Evolutionary conservation across 2,329 filamentous ascomycete species (phyloP), one percentile per base, ranked within the genome.

Genomic region (Chaetomium sp.): DNA sequence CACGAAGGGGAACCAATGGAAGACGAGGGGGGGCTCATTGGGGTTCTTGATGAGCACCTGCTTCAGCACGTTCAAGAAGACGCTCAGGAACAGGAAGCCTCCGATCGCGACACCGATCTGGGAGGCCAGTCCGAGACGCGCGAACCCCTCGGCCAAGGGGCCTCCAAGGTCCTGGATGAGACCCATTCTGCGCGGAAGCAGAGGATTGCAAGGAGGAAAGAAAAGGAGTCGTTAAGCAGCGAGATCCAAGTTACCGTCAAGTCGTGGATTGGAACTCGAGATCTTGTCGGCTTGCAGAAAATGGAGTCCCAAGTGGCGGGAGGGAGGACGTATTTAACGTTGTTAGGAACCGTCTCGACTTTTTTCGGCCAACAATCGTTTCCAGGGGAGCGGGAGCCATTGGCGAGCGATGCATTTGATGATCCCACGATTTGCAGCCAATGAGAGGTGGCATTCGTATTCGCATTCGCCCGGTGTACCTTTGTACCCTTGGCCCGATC

Each of bases 41-140:
- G 90, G 86, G 72, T 93, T 94, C 80, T 87, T 91, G 81, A 92
- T 87, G 67, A 97, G 80, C 63, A 96, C 72, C 79, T 98, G 94
- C 68, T 83, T 83, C 71, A 91, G 74, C 69, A 98, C 88, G 77
- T 98, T 97, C 80, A 93, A 74, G 65, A 91, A 75, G 63, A 97
- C 85, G 21, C 87, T 77, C 64, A 88, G 57, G 38, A 79, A 75
- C 67, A 89, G 53, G 65, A 85, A 74, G 50, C 73, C 75, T 42
- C 70, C 76, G 33, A 84, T 62, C 56, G 76, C 77, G 64, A 82
- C 75, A 66, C 74, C 80, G 51, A 84, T 74, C 76, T 87, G 84
- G 65, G 78, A 76, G 31, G 74, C 79, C 29, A 78, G 75, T 23
- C 81, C 79, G 69, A 86, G 79, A 70, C 79, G 73, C 57, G 78